Percentiles rank a stretch among this genome's conserved stretches.
Conservation (phyloP, 306 rosid species). For the Quercus agrifolia region DNA sequence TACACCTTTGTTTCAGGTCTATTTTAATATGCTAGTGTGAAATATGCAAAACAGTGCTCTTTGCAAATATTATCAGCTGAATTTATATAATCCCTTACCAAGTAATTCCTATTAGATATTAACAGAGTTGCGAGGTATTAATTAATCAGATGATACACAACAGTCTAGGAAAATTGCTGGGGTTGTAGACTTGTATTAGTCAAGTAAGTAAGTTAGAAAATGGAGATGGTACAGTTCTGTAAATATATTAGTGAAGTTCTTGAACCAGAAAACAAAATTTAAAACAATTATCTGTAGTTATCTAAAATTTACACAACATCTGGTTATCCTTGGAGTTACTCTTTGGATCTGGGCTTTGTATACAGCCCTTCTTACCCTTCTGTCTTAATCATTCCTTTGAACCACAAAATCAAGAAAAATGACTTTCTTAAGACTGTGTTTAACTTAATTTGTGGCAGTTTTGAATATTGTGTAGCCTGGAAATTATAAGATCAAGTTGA, state of each 20-base stretch:
- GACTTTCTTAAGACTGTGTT: neutral
- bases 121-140: neutral
- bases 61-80: neutral
- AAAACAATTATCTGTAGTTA: neutral
- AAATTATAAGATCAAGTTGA: neutral
- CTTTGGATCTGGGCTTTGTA: neutral
- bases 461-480: neutral
- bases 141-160: constrained; percentile 3
- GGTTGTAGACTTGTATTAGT: neutral
- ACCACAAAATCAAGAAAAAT: neutral
- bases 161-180: neutral
- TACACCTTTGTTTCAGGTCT: neutral
- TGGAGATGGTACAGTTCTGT: neutral
- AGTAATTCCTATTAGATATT: neutral
- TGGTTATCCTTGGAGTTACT: neutral
- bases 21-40: neutral
- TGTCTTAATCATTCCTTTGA: neutral
- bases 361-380: neutral
- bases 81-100: neutral
- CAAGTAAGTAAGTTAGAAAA: neutral
- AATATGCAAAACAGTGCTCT: neutral
- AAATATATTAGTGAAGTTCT: neutral
- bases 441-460: neutral
- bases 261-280: neutral
- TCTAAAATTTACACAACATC: neutral